Base-by-base conservation (phyloP, 805 yeast species). In the Metschnikowia gruessii region DNA sequence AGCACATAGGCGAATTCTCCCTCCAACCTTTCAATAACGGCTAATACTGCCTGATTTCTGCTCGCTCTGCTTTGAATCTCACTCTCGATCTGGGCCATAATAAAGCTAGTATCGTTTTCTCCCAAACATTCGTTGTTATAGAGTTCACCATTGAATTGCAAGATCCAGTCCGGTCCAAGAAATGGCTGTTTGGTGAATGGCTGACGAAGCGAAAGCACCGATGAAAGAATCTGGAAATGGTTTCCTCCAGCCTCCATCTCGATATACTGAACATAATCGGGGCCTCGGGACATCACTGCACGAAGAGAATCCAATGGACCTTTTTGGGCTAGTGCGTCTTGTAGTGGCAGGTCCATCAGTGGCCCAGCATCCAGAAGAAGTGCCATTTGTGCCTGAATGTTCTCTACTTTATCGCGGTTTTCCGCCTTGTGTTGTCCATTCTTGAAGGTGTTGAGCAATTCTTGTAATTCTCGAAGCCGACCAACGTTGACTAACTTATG, bases 101-200 rank as follows among this genome's bases (percentile, higher is more conserved):
- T 64, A 52, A 63, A 85, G 3, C 62, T 69, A 0, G 95, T 82
- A 63, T 91, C 97, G 60, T 87, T 87, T 0, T 70, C 43, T 4
- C 55, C 51, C 28, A 69, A 53, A 18, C 85, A 75, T 31, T 76
- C 84, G 1, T 62, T 54, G 52, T 83, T 83, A 63, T 94, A 94
- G 10, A 94, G 65, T 57, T 94, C 97, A 0, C 99, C 99, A 62
- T 95, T 94, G 66, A 85, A 92, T 59, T 89, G 96, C 8, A 95
- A 59, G 0, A 55, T 69, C 53, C 38, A 59, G 3, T 66, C 52
- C 3, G 56, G 61, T 10, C 47, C 55, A 8, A 51, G 53, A 3
- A 81, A 52, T 0, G 98, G 97, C 63, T 94, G 99, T 26, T 66
- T 54, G 0, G 87, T 81, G 55, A 87, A 79, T 0, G 98, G 98